Base-by-base conservation (phyloP, 2,329 filamentous ascomycete genomes). In the Colletotrichum musae region DNA sequence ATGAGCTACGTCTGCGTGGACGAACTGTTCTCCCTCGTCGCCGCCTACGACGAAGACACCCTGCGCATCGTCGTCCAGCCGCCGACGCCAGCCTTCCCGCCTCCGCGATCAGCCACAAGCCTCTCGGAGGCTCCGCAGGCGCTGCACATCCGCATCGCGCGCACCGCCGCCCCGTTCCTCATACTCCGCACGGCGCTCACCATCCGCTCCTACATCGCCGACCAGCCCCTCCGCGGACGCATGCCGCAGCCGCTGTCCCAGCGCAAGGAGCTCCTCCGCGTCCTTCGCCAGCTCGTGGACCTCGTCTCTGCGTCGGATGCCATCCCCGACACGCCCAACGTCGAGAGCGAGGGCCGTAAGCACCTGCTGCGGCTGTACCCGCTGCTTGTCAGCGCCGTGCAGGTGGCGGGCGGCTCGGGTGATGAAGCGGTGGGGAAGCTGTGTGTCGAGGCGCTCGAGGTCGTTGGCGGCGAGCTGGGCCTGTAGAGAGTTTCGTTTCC, bases 231-330 rank as follows among this genome's bases (percentile, higher is more conserved):
- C 21, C 88, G 96, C 15, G 95, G 96, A 0, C 88, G 91, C 58
- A 96, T 97, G 90, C 96, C 96, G 5, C 93, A 96, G 77, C 95
- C 95, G 0, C 84, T 94, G 5, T 91, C 90, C 9, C 93, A 97
- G 76, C 88, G 93, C 51, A 91, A 88, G 71, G 96, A 97, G 77
- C 82, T 99, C 12, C 77, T 93, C 5, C 92, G 93, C 75, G 86
- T 95, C 26, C 83, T 98, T 18, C 81, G 83, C 57, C 84, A 88
- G 53, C 83, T 97, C 41, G 88, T 93, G 1, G 84, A 85, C 18
- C 82, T 98, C 68, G 84, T 86, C 63, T 93, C 92, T 63, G 92
- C 94, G 72, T 88, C 90, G 0, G 86, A 87, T 4, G 92, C 93
- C 0, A 92, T 96, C 28, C 89, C 92, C 1, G 81, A 84, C 56